phyloP scores from a whole-genome alignment of 2,329 filamentous ascomycete genomes.

The Trichophyton simii region DNA sequence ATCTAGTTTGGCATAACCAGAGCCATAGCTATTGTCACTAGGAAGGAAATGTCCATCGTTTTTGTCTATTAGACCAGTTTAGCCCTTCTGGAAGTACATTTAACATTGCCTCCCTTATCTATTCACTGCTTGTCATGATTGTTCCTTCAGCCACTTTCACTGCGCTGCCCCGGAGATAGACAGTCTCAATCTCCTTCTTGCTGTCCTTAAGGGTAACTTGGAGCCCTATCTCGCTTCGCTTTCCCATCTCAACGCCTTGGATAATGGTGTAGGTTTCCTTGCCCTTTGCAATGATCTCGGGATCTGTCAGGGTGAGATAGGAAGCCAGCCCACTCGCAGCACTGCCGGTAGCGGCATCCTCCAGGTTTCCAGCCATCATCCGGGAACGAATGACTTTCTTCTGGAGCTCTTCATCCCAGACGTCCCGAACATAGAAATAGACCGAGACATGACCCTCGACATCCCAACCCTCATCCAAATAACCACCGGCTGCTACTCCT shows the following conservation, averaged over 20 bases:
- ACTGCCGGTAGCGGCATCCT: slow-evolving; percentile 42
- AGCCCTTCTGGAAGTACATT: background rate
- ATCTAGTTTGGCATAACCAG: too few species aligned
- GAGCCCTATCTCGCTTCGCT: slow-evolving; percentile 38
- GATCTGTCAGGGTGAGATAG: slow-evolving; percentile 32
- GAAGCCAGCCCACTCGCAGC: slow-evolving; percentile 36
- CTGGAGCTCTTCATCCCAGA: slow-evolving; percentile 15
- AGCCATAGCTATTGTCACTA: background rate
- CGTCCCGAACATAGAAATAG: slow-evolving; percentile 21
- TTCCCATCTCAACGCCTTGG: slow-evolving; percentile 42
- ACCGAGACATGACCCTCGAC: slow-evolving; percentile 18
- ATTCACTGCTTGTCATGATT: slow-evolving; percentile 10
- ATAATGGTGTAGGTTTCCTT: slow-evolving; percentile 21
- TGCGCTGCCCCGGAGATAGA: slow-evolving; percentile 13
- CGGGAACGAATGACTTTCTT: slow-evolving; percentile 19
- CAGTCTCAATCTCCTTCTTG: slow-evolving; percentile 12
- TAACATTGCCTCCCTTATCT: background rate
- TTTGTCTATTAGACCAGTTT: background rate
- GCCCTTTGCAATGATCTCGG: slow-evolving; percentile 10
- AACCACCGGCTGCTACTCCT: slow-evolving; percentile 13
- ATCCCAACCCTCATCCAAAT: slow-evolving; percentile 18
- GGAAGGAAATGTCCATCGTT: background rate
- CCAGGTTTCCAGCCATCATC: slow-evolving; percentile 23
- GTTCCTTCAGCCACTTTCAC: slow-evolving; percentile 14
- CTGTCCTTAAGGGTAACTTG: slow-evolving; percentile 29